Evolutionary conservation across 1,284 basidiomycete species (phyloP), one percentile per base, ranked within the genome.

Genomic region (Ganoderma multipileum): DNA sequence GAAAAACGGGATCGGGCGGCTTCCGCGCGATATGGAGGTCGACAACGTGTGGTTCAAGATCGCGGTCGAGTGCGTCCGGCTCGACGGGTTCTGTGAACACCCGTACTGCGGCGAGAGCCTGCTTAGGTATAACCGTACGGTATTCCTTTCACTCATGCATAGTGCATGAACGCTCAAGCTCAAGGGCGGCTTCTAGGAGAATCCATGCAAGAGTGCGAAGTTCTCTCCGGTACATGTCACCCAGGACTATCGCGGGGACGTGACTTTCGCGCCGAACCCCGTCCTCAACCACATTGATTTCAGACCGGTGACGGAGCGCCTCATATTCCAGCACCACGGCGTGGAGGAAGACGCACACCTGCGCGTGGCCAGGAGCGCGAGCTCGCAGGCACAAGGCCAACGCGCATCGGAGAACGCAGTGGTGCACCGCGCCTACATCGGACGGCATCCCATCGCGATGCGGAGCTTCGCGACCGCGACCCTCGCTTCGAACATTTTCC

Each of bases 31-130:
- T 16, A 55, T 42, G 5, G 62, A 63, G 12, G 61, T 50, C 26
- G 33, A 41, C 16, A 4, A 14, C 3, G 3, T 33, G 7, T 70
- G 68, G 68, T 54, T 28, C n/a, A 11, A 58, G 9, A 36, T 70
- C n/a, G 68, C 68, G 20, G 16, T 70, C 16, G 62, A 67, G 7
- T 55, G 55, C 54, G 58, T 70, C 42, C 2, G 12, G 26, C 14
- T 12, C 1, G 68, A 70, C 42, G 68, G 65, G 2, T 70, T 65
- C 63, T 70, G 68, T 41, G n/a, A 26, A 11, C 61, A 70, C 38
- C 62, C 62, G 26, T 14, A 63, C 12, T 70, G 68, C 54, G 68
- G 68, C 0, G 63, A 59, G 50, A n/a, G 50, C 14, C 41, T 67
- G 16, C 63, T 67, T 1, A 36, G 30, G 54, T 30, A 42, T 8